Percentiles rank a stretch among this genome's conserved stretches.
These are phyloP conservation scores for Rhizophora apiculata DNA, from an alignment of 345 rosid genomes.

Conservation along the genomic window DNA sequence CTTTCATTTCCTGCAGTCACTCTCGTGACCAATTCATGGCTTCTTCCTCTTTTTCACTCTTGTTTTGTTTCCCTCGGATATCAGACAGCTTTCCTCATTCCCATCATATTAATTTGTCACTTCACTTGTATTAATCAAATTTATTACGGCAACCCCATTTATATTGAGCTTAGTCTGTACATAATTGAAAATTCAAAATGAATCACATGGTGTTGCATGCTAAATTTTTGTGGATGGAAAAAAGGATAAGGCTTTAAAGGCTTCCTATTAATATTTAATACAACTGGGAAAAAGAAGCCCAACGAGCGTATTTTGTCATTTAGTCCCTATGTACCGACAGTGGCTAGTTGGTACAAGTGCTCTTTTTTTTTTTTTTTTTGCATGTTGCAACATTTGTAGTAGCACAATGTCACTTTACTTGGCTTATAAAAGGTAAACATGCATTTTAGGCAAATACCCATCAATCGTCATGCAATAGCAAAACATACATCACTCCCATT, in stretches of 20 bases:
- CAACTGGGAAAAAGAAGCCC: neutral
- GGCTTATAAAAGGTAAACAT: constrained; percentile 17
- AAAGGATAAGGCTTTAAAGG: neutral
- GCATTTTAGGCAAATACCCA: constrained; percentile 14
- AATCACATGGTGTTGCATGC: too few species aligned
- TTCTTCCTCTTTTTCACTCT: constrained; percentile 2
- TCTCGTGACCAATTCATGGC: constrained; percentile 26
- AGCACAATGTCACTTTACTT: constrained; percentile 15
- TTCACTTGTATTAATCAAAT: too few species aligned
- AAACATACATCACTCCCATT: neutral
- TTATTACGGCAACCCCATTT: too few species aligned
- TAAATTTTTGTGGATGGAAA: too few species aligned
- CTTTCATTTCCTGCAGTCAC: neutral
- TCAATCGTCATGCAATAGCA: neutral
- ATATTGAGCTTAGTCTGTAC: too few species aligned
- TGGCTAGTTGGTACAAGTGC: constrained; percentile 3
- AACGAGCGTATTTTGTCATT: neutral
- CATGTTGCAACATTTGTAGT: constrained; percentile 14
- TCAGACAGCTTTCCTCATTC: constrained; percentile 14
- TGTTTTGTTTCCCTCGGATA: constrained; percentile 1
- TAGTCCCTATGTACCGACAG: constrained; percentile 30
- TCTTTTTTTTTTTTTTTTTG: neutral
- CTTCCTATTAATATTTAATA: neutral
- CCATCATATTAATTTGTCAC: neutral
- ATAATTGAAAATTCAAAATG: too few species aligned